Conservation (phyloP, 2,329 filamentous ascomycete genomes). For the Verticillium albo-atrum region DNA sequence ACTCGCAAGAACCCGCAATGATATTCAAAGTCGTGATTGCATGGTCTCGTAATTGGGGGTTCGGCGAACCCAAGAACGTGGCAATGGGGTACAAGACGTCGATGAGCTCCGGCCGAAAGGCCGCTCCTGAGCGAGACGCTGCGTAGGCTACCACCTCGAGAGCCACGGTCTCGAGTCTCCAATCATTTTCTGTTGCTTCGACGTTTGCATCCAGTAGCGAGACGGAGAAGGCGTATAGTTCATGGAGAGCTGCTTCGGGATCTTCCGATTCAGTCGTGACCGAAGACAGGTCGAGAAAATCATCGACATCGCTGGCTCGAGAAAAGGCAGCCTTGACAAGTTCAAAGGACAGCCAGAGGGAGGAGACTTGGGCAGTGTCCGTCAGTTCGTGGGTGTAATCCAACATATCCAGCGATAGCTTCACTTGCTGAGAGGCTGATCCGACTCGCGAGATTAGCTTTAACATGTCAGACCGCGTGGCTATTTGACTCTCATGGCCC, state of each 20-base stretch:
- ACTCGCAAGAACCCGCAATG: slow-evolving; percentile 71
- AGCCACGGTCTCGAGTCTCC: slow-evolving; percentile 72
- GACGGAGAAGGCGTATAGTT: slow-evolving; percentile 67
- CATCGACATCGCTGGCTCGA: slow-evolving; percentile 52
- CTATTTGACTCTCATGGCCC: slow-evolving; percentile 59
- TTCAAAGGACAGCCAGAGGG: slow-evolving; percentile 77
- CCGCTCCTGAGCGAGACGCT: slow-evolving; percentile 58
- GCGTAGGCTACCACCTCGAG: slow-evolving; percentile 77
- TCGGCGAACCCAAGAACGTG: slow-evolving; percentile 74
- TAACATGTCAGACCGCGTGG: slow-evolving; percentile 52
- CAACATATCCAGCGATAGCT: slow-evolving; percentile 61
- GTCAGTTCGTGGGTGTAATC: slow-evolving; percentile 55
- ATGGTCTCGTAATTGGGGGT: slow-evolving; percentile 66
- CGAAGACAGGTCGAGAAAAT: slow-evolving; percentile 58
- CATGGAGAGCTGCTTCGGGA: slow-evolving; percentile 47
- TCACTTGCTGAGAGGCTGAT: slow-evolving; percentile 53
- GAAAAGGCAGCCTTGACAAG: slow-evolving; percentile 57
- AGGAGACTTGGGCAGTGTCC: slow-evolving; percentile 58
- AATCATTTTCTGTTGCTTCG: slow-evolving; percentile 51
- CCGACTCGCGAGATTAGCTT: slow-evolving; percentile 54
- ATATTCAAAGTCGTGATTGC: slow-evolving; percentile 79
- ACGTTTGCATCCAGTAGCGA: slow-evolving; percentile 52
- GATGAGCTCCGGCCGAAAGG: slow-evolving; percentile 80
- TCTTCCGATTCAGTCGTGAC: slow-evolving; percentile 30
- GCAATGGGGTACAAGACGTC: slow-evolving; percentile 90